phyloP scores from a whole-genome alignment of 352 stramenopile genomes.

The Phytophthora fragariae region DNA sequence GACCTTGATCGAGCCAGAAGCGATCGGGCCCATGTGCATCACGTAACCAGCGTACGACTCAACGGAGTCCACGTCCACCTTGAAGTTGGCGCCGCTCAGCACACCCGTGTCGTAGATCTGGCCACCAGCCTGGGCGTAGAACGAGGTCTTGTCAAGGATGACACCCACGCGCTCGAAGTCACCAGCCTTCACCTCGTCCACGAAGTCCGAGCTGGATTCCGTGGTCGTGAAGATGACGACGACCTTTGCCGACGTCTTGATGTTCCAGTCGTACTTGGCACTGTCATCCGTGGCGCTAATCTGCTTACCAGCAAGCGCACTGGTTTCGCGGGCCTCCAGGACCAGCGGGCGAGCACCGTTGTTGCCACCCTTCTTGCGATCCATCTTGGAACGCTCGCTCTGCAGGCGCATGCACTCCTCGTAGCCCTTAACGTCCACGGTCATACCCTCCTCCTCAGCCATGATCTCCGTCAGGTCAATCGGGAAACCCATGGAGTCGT shows the following conservation, averaged over 20 bases:
- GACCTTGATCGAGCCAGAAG: slow-evolving; percentile 78
- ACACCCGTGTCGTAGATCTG: slow-evolving; percentile 96
- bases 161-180: slow-evolving; percentile 94
- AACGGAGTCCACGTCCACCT: slow-evolving; percentile 90
- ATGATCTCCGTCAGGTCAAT: slow-evolving; percentile 99
- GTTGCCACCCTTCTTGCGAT: slow-evolving; percentile 90
- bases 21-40: slow-evolving; percentile 93
- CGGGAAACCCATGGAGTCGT: slow-evolving; percentile 99
- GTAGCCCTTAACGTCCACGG: slow-evolving; percentile 95
- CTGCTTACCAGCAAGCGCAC: slow-evolving; percentile 79
- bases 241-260: slow-evolving; percentile 84
- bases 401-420: slow-evolving; percentile 94
- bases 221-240: slow-evolving; percentile 95
- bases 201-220: slow-evolving; percentile 85
- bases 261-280: slow-evolving; percentile 95
- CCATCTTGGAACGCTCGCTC: slow-evolving; percentile 82
- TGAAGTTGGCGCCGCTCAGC: slow-evolving; percentile 59
- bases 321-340: slow-evolving; percentile 96
- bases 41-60: slow-evolving; percentile 97
- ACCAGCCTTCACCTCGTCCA: slow-evolving; percentile 71
- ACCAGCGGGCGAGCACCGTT: slow-evolving; percentile 84
- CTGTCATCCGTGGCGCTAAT: slow-evolving; percentile 93
- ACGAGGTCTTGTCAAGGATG: slow-evolving; percentile 97
- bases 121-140: slow-evolving; percentile 98
- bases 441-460: slow-evolving; percentile 95